These are phyloP conservation scores for Microthlaspi erraticum DNA, from an alignment of 345 rosid genomes.

Conservation along the genomic window DNA sequence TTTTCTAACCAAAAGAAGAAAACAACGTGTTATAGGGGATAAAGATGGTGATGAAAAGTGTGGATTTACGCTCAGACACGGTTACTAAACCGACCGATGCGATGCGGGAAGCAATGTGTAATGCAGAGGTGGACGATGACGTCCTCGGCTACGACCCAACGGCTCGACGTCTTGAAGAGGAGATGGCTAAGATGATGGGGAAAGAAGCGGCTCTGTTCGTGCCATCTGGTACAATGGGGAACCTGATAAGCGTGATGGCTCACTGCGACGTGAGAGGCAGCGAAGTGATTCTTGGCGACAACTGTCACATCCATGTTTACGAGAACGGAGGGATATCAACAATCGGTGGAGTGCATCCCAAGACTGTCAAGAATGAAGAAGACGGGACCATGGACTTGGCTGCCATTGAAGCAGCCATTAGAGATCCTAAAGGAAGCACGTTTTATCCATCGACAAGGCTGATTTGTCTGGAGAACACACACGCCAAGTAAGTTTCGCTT, in stretches of 20 bases:
- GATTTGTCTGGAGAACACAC: constrained; percentile 92
- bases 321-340: constrained; percentile 95
- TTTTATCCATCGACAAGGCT: constrained; percentile 84
- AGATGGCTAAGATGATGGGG: constrained; percentile 72
- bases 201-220: constrained; percentile 91
- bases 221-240: constrained; percentile 98
- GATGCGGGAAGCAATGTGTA: constrained; percentile 88
- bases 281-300: constrained; percentile 87
- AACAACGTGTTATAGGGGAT: constrained; percentile 16
- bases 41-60: constrained; percentile 72
- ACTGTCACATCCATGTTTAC: constrained; percentile 74
- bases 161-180: constrained; percentile 67
- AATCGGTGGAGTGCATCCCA: constrained; percentile 90
- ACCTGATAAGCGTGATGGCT: constrained; percentile 85
- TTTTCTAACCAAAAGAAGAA: constrained; percentile 10
- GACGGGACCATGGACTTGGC: constrained; percentile 86
- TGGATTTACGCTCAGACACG: constrained; percentile 94
- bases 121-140: constrained; percentile 94
- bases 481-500: constrained; percentile 67
- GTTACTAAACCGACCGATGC: constrained; percentile 83
- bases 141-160: constrained; percentile 73
- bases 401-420: constrained; percentile 77
- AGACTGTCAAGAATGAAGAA: constrained; percentile 68
- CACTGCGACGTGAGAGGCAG: constrained; percentile 89
- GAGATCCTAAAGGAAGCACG: constrained; percentile 73